Evolutionary conservation across 768 basidiomycete genomes (phyloP), one percentile per base, ranked within the genome.

Genomic region (Rhodotorula taiwanensis): DNA sequence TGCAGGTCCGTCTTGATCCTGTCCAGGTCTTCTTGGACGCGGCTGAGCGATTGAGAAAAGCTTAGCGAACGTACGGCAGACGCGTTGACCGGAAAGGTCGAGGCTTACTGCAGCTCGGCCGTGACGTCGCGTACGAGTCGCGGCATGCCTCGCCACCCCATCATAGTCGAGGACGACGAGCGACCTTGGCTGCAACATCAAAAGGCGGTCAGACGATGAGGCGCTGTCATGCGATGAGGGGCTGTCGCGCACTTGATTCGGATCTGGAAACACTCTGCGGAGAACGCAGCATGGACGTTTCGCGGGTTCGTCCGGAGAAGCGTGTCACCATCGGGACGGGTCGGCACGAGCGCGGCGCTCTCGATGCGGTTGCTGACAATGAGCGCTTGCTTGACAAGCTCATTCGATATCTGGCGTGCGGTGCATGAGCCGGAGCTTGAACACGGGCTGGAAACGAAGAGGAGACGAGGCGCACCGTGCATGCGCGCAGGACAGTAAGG

Each of bases 361-460:
- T 99, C 95, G 53, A 95, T 88, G 49, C 74, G 77, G 27, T 78
- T 76, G 54, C 80, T 78, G 74, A 91, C 90, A 76, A 98, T 86
- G 49, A 99, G 74, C 39, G 92, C 80, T 54, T 91, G 88, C 33
- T 84, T 78, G 4, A 93, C 87, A 62, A 83, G 84, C 41, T 81
- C 81, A 67, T 94, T 82, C 79, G 64, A 94, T 80, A 91, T 97
- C 69, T 25, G 27, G 21, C 43, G 51, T 13, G 23, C 23, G 34
- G 6, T n/a, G n/a, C n/a, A n/a, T n/a, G n/a, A n/a, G n/a, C n/a
- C n/a, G n/a, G n/a, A n/a, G n/a, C n/a, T n/a, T n/a, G n/a, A n/a
- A n/a, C n/a, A n/a, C n/a, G 16, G 31, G 16, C 31, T 49, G 3
- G 3, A 25, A 13, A 15, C 7, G 3, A 13, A 41, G 31, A 28